Percentiles rank a stretch among this genome's conserved stretches.
Conservation (phyloP, 2,329 filamentous ascomycete species). For the Helicocarpus griseus region DNA sequence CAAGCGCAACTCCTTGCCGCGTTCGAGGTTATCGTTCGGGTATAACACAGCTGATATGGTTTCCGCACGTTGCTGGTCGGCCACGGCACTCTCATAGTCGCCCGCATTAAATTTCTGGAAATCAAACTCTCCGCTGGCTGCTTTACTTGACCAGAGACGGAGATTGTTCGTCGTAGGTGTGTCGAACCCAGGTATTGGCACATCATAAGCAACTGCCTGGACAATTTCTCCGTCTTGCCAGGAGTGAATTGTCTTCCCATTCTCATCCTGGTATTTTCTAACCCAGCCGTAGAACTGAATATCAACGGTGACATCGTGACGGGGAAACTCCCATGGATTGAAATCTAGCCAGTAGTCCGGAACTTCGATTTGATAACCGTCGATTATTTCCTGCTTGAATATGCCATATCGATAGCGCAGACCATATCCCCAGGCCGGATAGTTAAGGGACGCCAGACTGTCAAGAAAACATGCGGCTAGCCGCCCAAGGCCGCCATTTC, state of each 20-base stretch:
- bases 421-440: slow-evolving; percentile 94
- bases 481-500: slow-evolving; percentile 89
- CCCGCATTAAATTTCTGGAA: slow-evolving; percentile 99
- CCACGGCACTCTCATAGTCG: slow-evolving; percentile 94
- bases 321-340: slow-evolving; percentile 97
- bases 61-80: slow-evolving; percentile 97
- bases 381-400: slow-evolving; percentile 98
- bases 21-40: slow-evolving; percentile 92
- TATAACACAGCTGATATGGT: slow-evolving; percentile 97
- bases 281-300: slow-evolving; percentile 94
- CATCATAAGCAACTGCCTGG: slow-evolving; percentile 85
- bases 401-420: slow-evolving; percentile 93
- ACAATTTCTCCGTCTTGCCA: slow-evolving; percentile 96
- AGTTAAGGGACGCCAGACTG: slow-evolving; percentile 88
- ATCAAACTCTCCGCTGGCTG: slow-evolving; percentile 93
- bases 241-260: slow-evolving; percentile 61
- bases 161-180: slow-evolving; percentile 93
- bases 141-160: slow-evolving; percentile 94
- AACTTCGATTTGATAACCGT: slow-evolving; percentile 96
- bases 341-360: slow-evolving; percentile 99
- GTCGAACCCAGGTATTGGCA: slow-evolving; percentile 80
- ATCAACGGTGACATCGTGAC: slow-evolving; percentile 90
- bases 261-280: slow-evolving; percentile 60
- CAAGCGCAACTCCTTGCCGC: slow-evolving; percentile 90
- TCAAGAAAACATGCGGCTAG: slow-evolving; percentile 95